Conservation (phyloP, 148 eudicot genomes). For the Fagopyrum esculentum region DNA sequence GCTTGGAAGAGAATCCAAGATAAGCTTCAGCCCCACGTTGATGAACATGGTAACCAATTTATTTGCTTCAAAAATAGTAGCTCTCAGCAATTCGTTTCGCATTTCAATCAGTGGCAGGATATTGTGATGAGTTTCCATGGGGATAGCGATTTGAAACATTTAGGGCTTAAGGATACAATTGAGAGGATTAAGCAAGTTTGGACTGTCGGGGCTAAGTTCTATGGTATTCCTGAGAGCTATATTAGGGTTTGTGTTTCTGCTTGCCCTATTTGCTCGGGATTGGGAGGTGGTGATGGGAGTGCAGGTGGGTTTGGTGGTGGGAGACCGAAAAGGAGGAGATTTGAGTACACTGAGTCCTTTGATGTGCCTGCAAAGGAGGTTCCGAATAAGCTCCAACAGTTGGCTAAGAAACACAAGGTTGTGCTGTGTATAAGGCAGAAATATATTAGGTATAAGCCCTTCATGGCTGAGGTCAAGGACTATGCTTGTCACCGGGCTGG, state of each 20-base stretch:
- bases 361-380: constrained; percentile 91
- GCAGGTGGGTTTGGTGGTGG: constrained; percentile 22
- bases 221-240: constrained; percentile 89
- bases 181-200: constrained; percentile 81
- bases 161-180: constrained; percentile 73
- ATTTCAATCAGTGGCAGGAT: constrained; percentile 81
- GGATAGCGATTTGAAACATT: constrained; percentile 62
- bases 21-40: constrained; percentile 46
- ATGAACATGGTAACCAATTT: constrained; percentile 38
- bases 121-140: constrained; percentile 64
- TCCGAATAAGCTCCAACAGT: constrained; percentile 45
- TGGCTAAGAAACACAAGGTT: constrained; percentile 84
- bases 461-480: constrained; percentile 98
- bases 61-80: constrained; percentile 71
- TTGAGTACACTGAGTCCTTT: constrained; percentile 84
- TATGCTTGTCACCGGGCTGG: constrained; percentile 96
- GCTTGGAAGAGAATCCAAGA: constrained; percentile 98
- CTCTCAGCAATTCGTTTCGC: constrained; percentile 65
- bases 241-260: constrained; percentile 67
- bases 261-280: constrained; percentile 55
- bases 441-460: constrained; percentile 94
- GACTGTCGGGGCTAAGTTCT: constrained; percentile 96
- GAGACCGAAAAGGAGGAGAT: constrained; percentile 58
- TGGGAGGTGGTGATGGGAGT: constrained; percentile 15
- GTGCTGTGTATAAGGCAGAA: constrained; percentile 92